Percentiles rank a stretch among this genome's conserved stretches.
Evolutionary conservation across 208 protist genomes (phyloP).

Genomic region (Leishmania braziliensis): DNA sequence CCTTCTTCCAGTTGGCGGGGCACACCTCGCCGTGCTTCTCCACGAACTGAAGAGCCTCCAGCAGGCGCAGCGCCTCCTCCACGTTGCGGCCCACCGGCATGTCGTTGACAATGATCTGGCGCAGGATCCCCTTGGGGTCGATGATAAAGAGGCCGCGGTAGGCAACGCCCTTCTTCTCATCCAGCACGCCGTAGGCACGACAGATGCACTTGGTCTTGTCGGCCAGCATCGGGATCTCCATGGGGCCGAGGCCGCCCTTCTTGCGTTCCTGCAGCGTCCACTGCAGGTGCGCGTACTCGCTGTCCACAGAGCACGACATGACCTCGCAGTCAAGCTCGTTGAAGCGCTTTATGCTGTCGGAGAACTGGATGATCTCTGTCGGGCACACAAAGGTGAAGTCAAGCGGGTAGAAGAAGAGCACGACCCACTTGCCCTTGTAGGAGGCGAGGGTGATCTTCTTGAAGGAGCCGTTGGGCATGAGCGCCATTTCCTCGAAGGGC

Average conservation of each 20-base stretch:
- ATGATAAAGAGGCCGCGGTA: conserved; percentile 97
- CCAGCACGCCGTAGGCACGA: conserved; percentile 92
- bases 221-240: conserved; percentile 96
- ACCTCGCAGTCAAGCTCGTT: conserved; percentile 87
- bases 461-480: conserved; percentile 95
- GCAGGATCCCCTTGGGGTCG: conserved; percentile 89
- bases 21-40: conserved; percentile 96
- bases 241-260: conserved; percentile 96
- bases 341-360: conserved; percentile 93
- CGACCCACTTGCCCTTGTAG: conserved; percentile 95
- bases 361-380: conserved; percentile 97
- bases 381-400: conserved; percentile 98
- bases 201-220: conserved; percentile 95
- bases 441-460: conserved; percentile 89
- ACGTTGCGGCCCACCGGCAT: conserved; percentile 95
- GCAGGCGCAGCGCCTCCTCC: conserved; percentile 94
- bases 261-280: conserved; percentile 96
- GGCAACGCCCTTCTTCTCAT: conserved; percentile 88
- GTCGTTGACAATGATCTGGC: conserved; percentile 96
- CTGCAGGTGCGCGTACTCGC: conserved; percentile 95
- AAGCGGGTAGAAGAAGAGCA: conserved; percentile 97
- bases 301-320: conserved; percentile 93
- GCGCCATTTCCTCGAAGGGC: conserved; percentile 87
- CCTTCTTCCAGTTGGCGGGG: conserved; percentile 89
- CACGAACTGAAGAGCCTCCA: conserved; percentile 96